Evolutionary conservation across 1,284 basidiomycete species (phyloP).

Genomic region (Inonotus hispidus): DNA sequence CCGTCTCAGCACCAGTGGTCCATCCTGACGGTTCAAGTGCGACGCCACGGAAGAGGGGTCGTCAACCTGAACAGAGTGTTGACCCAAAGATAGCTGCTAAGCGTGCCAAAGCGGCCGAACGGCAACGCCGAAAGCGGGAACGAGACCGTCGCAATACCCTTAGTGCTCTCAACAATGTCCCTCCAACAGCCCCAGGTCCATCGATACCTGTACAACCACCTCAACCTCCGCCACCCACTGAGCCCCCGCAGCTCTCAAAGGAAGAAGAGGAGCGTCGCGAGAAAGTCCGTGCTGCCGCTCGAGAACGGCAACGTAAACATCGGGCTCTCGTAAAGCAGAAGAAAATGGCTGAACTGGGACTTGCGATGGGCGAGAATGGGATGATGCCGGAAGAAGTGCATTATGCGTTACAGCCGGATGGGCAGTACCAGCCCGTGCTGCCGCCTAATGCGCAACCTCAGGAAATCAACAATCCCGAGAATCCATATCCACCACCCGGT

Average conservation of each 20-base stretch:
- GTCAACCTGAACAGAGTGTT: slow-evolving; percentile 4
- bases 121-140: slow-evolving; percentile 73
- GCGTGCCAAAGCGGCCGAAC: slow-evolving; percentile 75
- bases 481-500: slow-evolving; percentile 32
- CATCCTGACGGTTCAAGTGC: neutral
- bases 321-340: slow-evolving; percentile 68
- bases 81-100: slow-evolving; percentile 35
- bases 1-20: slow-evolving; percentile 1
- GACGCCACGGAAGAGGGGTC: slow-evolving; percentile 6
- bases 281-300: slow-evolving; percentile 61
- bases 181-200: slow-evolving; percentile 19
- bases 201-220: slow-evolving; percentile 19
- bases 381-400: slow-evolving; percentile 56
- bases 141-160: slow-evolving; percentile 44
- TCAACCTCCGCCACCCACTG: slow-evolving; percentile 22
- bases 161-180: slow-evolving; percentile 23
- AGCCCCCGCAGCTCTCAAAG: slow-evolving; percentile 15
- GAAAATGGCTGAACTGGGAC: slow-evolving; percentile 70
- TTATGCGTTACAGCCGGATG: slow-evolving; percentile 52
- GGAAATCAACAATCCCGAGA: slow-evolving; percentile 29
- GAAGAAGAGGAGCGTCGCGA: slow-evolving; percentile 64
- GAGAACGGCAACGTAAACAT: slow-evolving; percentile 75
- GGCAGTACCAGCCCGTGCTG: slow-evolving; percentile 51
- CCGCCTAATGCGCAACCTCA: slow-evolving; percentile 27
- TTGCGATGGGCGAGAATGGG: slow-evolving; percentile 69